Evolutionary conservation across 177 flowering plant genomes (phyloP).

Genomic region (Vitis hybrid): DNA sequence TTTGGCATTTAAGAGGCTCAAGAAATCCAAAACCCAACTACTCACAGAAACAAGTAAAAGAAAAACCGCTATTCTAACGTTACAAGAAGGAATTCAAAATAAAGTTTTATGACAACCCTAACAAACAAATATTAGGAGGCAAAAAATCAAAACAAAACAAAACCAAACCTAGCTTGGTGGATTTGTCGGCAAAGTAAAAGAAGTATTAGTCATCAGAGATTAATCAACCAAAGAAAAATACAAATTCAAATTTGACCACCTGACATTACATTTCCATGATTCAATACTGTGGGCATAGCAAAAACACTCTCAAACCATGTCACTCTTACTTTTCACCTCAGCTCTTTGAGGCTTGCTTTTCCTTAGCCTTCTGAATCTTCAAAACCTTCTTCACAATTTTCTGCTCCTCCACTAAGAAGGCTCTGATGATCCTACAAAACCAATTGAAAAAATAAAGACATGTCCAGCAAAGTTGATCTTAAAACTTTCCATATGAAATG

Average conservation of each 20-base stretch:
- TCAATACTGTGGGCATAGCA: neutral
- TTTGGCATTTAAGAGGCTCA: no score
- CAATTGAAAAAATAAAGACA: neutral
- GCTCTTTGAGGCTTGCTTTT: conserved; percentile 54
- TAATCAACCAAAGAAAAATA: conserved; percentile 4
- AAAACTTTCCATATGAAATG: neutral
- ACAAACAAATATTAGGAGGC: neutral
- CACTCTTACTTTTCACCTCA: conserved; percentile 13
- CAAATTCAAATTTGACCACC: neutral
- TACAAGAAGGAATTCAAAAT: no score
- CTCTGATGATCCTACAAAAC: conserved; percentile 58
- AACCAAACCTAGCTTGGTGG: neutral
- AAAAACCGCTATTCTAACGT: no score
- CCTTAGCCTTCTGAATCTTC: conserved; percentile 79
- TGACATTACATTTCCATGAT: conserved; percentile 9
- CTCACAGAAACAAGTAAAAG: no score
- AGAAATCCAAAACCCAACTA: no score
- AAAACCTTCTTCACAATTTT: conserved; percentile 81
- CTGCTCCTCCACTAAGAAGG: conserved; percentile 76
- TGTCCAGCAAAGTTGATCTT: neutral
- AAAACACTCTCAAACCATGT: conserved; percentile 18
- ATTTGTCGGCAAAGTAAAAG: conserved; percentile 20
- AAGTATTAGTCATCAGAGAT: conserved; percentile 6
- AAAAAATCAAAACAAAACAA: neutral
- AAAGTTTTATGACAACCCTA: no score